phyloP scores from a whole-genome alignment of 208 protist species.

The Leishmania major region DNA sequence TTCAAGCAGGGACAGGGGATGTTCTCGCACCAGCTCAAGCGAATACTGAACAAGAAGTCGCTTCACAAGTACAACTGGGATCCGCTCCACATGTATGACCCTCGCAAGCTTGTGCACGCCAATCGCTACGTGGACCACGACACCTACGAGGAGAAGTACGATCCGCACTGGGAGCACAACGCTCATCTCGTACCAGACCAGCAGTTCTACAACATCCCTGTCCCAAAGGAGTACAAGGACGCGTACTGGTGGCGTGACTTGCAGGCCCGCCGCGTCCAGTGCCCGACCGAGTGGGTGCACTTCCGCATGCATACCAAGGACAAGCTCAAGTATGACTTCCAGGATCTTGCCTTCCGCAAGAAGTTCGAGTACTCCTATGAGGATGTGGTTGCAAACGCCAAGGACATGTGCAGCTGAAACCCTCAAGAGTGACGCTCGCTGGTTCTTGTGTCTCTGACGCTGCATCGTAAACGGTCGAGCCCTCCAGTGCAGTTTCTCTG shows the following conservation, averaged over 20 bases:
- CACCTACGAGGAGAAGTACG: conserved; percentile 82
- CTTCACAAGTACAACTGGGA: conserved; percentile 91
- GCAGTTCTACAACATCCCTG: conserved; percentile 72
- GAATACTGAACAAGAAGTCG: conserved; percentile 90
- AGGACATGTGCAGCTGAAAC: conserved; percentile 79
- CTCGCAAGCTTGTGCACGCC: conserved; percentile 84
- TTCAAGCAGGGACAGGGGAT: conserved; percentile 93
- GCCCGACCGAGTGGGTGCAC: conserved; percentile 86
- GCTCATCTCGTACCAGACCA: conserved; percentile 87
- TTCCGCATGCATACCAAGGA: conserved; percentile 84
- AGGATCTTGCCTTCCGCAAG: conserved; percentile 86
- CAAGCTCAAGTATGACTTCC: conserved; percentile 81
- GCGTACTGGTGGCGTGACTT: conserved; percentile 94
- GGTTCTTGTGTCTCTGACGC: background rate
- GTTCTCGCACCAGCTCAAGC: conserved; percentile 92
- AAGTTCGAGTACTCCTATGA: conserved; percentile 90
- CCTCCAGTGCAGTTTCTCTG: background rate
- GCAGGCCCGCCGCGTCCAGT: conserved; percentile 89
- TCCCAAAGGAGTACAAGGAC: conserved; percentile 88
- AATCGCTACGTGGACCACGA: conserved; percentile 78
- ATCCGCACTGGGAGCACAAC: conserved; percentile 78
- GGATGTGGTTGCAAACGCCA: conserved; percentile 82
- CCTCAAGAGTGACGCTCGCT: background rate
- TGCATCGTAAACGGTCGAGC: background rate
- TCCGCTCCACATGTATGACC: conserved; percentile 90